Percentiles rank a stretch among this genome's conserved stretches.
phyloP scores from a whole-genome alignment of 768 basidiomycete genomes.

The Tylopilus plumbeoviolaceoides region DNA sequence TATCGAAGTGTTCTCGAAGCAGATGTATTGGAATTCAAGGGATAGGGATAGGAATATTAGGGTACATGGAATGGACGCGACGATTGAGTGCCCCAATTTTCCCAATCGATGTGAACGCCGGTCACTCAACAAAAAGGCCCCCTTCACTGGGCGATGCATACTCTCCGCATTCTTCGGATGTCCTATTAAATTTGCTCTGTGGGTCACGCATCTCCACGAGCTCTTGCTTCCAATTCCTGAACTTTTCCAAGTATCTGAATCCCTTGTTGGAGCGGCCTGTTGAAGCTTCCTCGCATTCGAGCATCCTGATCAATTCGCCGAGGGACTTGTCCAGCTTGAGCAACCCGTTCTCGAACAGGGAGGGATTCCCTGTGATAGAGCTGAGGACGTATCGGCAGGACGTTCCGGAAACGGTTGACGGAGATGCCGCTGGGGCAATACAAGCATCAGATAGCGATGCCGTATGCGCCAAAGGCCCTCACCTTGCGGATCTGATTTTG shows the following conservation, averaged over 20 bases:
- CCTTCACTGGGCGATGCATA: conserved; percentile 6
- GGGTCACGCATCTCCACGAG: conserved; percentile 27
- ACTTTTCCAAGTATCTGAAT: conserved; percentile 36
- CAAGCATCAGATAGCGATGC: not conserved
- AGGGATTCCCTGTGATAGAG: no score
- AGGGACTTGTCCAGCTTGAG: no score
- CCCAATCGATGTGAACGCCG: not conserved
- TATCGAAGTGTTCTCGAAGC: conserved; percentile 1
- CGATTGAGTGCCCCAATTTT: not conserved
- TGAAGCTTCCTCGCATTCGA: conserved; percentile 31
- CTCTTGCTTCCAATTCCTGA: conserved; percentile 41
- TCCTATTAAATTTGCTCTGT: not conserved
- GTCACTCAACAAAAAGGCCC: conserved; percentile 27
- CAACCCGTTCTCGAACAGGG: no score
- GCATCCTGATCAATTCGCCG: no score
- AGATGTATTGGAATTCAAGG: conserved; percentile 3
- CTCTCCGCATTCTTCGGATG: not conserved
- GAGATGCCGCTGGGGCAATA: conserved; percentile 20
- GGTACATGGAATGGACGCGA: not conserved
- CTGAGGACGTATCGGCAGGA: conserved; percentile 16
- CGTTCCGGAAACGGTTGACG: conserved; percentile 18
- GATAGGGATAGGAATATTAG: not conserved
- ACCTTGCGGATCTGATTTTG: conserved; percentile 43
- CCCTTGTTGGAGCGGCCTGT: conserved; percentile 33
- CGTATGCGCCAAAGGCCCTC: not conserved